These are phyloP conservation scores for Arachnopeziza araneosa DNA, from an alignment of 2,329 filamentous ascomycete genomes.

Conservation along the genomic window DNA sequence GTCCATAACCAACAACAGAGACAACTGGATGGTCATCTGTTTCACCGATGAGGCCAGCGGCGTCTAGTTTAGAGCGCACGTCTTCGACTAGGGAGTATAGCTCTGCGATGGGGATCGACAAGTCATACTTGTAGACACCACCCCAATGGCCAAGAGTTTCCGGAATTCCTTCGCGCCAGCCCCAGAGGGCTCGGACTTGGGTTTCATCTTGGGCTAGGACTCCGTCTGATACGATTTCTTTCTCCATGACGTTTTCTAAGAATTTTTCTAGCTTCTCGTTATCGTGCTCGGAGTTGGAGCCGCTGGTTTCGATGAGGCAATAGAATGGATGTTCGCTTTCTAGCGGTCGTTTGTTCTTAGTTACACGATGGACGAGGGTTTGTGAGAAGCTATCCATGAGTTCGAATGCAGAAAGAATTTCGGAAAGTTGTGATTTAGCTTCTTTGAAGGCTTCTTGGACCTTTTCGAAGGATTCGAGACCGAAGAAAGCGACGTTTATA, in stretches of 20 bases:
- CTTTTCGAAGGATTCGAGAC: constrained; percentile 83
- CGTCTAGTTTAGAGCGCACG: constrained; percentile 63
- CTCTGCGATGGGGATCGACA: constrained; percentile 84
- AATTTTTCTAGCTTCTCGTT: constrained; percentile 85
- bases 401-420: constrained; percentile 96
- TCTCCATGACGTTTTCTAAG: constrained; percentile 84
- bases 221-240: constrained; percentile 81
- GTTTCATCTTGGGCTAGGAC: constrained; percentile 92
- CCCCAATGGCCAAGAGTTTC: constrained; percentile 87
- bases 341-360: constrained; percentile 71
- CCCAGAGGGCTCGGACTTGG: constrained; percentile 79
- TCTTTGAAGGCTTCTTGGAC: constrained; percentile 80
- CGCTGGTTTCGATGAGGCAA: constrained; percentile 93
- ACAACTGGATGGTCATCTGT: constrained; percentile 73
- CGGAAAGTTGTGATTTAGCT: constrained; percentile 83
- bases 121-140: constrained; percentile 96
- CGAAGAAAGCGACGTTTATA: constrained; percentile 92
- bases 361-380: constrained; percentile 67
- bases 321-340: constrained; percentile 88
- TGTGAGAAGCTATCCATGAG: constrained; percentile 89
- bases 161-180: constrained; percentile 87
- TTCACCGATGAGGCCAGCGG: constrained; percentile 72
- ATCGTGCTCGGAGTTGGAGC: constrained; percentile 91
- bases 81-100: constrained; percentile 90
- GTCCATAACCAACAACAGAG: constrained; percentile 90